Evolutionary conservation across 2,329 filamentous ascomycete genomes (phyloP), one percentile per base, ranked within the genome.

Genomic region (Diplodia scrobiculata): DNA sequence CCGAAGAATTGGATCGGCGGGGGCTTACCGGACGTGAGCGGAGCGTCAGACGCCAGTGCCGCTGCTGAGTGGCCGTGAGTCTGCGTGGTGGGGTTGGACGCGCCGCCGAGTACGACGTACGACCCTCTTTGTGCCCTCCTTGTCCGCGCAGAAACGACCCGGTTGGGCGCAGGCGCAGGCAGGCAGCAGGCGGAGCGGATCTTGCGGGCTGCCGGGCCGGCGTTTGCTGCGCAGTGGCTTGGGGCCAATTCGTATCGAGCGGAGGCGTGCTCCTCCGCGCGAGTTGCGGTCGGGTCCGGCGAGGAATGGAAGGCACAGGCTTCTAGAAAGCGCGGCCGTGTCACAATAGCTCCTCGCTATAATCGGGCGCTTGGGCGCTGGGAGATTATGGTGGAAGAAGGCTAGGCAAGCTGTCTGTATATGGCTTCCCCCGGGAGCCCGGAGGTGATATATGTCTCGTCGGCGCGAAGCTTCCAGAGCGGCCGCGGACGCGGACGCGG

Each of bases 11-110:
- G 58, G 58, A 62, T 62, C 58, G 41, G 58, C 58, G 58, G n/a
- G 45, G 58, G 50, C 58, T 62, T 62, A 62, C 58, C 58, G 58
- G 58, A 47, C n/a, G 45, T 50, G 45, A 51, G 58, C 58, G 34
- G 29, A 29, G 41, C 17, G 21, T 9, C 34, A 13, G 27, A n/a
- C n/a, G 45, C n/a, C 58, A 47, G 27, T 41, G 58, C 41, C 27
- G 29, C 19, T 32, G 58, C 58, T 62, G 58, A 62, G 45, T 62
- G 58, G 58, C 58, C 58, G 38, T 34, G 55, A 29, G 55, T 48
- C 38, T 47, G 54, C 54, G 54, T 19, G 21, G 32, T 45, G 51
- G 27, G 32, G 41, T 59, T 21, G 25, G 17, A 17, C 25, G 21
- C 29, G 38, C 55, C 34, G 34, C 14, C 34, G 38, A 29, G 34